Evolutionary conservation across 1,139 yeast genomes (phyloP).

Genomic region (Yamadazyma mexicana): DNA sequence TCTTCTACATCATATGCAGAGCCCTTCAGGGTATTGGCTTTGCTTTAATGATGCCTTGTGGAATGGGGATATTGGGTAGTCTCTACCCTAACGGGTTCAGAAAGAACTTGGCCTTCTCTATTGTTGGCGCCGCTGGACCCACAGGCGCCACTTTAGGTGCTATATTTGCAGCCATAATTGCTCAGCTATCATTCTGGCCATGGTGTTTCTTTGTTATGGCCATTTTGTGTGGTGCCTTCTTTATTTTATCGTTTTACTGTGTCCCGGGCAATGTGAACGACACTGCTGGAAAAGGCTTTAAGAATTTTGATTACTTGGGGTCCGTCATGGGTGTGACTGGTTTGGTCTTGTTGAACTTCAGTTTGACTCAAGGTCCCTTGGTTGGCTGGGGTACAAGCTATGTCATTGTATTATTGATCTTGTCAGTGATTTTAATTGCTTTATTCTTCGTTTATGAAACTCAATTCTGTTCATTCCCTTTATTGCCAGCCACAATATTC

Average conservation of each 20-base stretch:
- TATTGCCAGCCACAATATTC: slow-evolving; percentile 46
- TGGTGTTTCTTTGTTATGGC: slow-evolving; percentile 53
- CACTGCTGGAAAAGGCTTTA: slow-evolving; percentile 5
- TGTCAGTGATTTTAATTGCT: slow-evolving; percentile 37
- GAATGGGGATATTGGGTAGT: slow-evolving; percentile 32
- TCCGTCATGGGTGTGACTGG: slow-evolving; percentile 48
- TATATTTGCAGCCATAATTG: slow-evolving; percentile 48
- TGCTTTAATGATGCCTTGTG: slow-evolving; percentile 37
- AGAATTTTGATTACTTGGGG: slow-evolving; percentile 45
- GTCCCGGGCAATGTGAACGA: slow-evolving; percentile 30
- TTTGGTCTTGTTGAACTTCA: slow-evolving; percentile 48
- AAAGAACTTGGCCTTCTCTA: slow-evolving; percentile 51
- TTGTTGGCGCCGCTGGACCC: slow-evolving; percentile 57
- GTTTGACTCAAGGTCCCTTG: slow-evolving; percentile 56
- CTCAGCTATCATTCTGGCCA: slow-evolving; percentile 48
- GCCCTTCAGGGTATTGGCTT: slow-evolving; percentile 59
- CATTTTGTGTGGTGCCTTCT: slow-evolving; percentile 32
- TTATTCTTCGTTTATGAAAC: slow-evolving; percentile 33
- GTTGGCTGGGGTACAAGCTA: slow-evolving; percentile 51
- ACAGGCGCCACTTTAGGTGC: slow-evolving; percentile 53
- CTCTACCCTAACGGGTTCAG: slow-evolving; percentile 47
- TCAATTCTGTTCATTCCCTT: slow-evolving; percentile 33
- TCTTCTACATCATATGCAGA: slow-evolving; percentile 50
- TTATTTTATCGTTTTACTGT: slow-evolving; percentile 24
- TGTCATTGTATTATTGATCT: slow-evolving; percentile 42